These are phyloP conservation scores for Tuber brumale DNA, from an alignment of 495 filamentous ascomycete genomes.

Conservation along the genomic window DNA sequence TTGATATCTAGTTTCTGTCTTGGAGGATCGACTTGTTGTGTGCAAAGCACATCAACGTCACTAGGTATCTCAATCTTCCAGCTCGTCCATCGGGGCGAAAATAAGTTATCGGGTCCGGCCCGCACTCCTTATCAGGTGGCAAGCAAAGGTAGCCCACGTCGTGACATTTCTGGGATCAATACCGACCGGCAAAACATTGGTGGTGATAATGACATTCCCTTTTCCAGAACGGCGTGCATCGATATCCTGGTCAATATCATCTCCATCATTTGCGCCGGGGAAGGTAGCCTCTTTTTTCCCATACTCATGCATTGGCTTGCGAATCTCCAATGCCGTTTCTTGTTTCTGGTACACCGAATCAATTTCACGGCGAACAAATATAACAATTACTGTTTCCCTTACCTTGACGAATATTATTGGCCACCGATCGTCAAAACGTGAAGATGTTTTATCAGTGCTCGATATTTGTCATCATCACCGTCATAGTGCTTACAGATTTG, in stretches of 20 bases:
- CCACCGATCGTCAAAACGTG: slow-evolving; percentile 90
- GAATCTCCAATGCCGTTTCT: slow-evolving; percentile 70
- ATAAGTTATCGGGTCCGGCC: slow-evolving; percentile 83
- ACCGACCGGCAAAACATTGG: slow-evolving; percentile 91
- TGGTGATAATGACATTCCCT: slow-evolving; percentile 96
- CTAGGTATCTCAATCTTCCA: slow-evolving; percentile 90
- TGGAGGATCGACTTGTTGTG: slow-evolving; percentile 67
- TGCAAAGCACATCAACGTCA: slow-evolving; percentile 87
- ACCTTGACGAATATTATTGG: slow-evolving; percentile 97
- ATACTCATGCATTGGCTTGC: slow-evolving; percentile 73
- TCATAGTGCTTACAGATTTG: slow-evolving; percentile 92
- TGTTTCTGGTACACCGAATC: slow-evolving; percentile 62
- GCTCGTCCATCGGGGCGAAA: slow-evolving; percentile 96
- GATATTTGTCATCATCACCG: slow-evolving; percentile 72
- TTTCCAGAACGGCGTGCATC: slow-evolving; percentile 76
- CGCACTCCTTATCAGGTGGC: slow-evolving; percentile 52
- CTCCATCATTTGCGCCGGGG: slow-evolving; percentile 76
- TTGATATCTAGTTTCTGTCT: slow-evolving; percentile 69
- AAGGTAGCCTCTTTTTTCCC: slow-evolving; percentile 88
- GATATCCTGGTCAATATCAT: slow-evolving; percentile 74
- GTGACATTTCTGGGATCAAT: slow-evolving; percentile 95
- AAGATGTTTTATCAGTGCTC: slow-evolving; percentile 83
- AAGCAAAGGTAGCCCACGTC: slow-evolving; percentile 93
- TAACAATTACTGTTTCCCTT: slow-evolving; percentile 32
- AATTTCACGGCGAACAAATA: slow-evolving; percentile 41